Conservation (phyloP, 441 rosid genomes). For the Gossypium gossypioides region DNA sequence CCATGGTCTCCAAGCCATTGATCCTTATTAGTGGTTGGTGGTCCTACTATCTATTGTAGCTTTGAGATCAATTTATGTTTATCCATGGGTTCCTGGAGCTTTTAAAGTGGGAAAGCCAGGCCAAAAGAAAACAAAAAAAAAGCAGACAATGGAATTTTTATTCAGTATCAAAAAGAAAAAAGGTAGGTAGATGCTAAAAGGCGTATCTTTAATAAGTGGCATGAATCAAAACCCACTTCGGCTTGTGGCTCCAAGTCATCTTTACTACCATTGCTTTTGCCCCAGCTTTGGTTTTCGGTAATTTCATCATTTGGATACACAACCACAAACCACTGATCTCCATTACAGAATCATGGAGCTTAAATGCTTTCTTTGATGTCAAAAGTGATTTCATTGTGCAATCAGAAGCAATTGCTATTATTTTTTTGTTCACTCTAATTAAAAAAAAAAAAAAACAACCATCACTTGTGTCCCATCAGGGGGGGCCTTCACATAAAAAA, state of each 20-base stretch:
- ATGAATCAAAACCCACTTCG: constrained; percentile 12
- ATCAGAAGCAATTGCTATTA: constrained; percentile 5
- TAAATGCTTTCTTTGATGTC: constrained; percentile 10
- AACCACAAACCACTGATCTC: constrained; percentile 2
- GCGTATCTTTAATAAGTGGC: constrained; percentile 4
- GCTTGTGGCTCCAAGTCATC: neutral
- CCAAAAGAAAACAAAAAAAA: constrained; percentile 10
- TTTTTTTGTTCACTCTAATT: neutral
- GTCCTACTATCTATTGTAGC: constrained; percentile 17
- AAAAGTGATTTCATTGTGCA: constrained; percentile 2
- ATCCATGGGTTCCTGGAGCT: constrained; percentile 28
- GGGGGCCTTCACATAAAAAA: neutral
- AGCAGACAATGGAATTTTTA: constrained; percentile 3
- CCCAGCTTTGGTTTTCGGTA: neutral
- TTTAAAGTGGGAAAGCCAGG: constrained; percentile 7
- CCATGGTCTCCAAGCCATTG: neutral
- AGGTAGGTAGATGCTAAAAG: constrained; percentile 16
- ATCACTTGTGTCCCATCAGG: neutral
- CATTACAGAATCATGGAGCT: constrained; percentile 19
- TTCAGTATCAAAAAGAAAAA: constrained; percentile 12
- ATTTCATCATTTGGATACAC: neutral
- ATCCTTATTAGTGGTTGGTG: constrained; percentile 2
- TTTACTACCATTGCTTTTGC: constrained; percentile 1
- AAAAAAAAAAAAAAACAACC: neutral
- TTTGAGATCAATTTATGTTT: neutral